Conservation (phyloP, 345 rosid species). For the Aegle marmelos region DNA sequence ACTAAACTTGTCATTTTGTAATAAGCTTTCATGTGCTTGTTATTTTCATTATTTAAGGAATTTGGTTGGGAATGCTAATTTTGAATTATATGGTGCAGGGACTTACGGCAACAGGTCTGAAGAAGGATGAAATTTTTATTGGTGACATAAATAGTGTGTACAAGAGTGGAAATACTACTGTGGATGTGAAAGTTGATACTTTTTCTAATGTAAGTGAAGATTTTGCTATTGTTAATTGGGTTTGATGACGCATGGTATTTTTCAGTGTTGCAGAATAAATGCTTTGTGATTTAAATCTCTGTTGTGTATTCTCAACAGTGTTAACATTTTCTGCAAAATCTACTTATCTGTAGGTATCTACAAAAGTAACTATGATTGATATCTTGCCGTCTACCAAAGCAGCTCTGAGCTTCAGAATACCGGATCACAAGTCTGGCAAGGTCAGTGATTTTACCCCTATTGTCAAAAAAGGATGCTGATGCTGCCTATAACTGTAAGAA, state of each 20-base stretch:
- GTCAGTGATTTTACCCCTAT: slow-evolving; percentile 38
- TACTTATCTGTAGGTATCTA: slow-evolving; percentile 46
- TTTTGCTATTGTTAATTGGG: neutral
- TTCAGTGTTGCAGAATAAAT: neutral
- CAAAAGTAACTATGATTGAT: slow-evolving; percentile 67
- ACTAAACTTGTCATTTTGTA: neutral
- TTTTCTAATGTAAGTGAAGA: slow-evolving; percentile 56
- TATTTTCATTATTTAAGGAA: neutral
- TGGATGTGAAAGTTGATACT: slow-evolving; percentile 75
- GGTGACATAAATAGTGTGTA: slow-evolving; percentile 70
- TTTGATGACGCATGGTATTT: neutral
- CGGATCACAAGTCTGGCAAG: slow-evolving; percentile 95
- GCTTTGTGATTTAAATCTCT: neutral
- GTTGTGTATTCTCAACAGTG: neutral
- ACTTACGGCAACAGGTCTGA: slow-evolving; percentile 68
- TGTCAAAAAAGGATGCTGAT: neutral
- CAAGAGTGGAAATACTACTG: slow-evolving; percentile 58
- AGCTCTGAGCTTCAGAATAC: slow-evolving; percentile 63
- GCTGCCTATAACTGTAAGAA: neutral
- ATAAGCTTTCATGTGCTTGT: neutral
- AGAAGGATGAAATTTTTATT: slow-evolving; percentile 53
- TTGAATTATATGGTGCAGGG: slow-evolving; percentile 42
- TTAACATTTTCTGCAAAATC: slow-evolving; percentile 2
- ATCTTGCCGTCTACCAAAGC: slow-evolving; percentile 56
- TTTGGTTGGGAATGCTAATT: neutral